Percentiles rank a stretch among this genome's conserved stretches.
Conservation (phyloP, 768 basidiomycete genomes). For the Mycena galericulata region DNA sequence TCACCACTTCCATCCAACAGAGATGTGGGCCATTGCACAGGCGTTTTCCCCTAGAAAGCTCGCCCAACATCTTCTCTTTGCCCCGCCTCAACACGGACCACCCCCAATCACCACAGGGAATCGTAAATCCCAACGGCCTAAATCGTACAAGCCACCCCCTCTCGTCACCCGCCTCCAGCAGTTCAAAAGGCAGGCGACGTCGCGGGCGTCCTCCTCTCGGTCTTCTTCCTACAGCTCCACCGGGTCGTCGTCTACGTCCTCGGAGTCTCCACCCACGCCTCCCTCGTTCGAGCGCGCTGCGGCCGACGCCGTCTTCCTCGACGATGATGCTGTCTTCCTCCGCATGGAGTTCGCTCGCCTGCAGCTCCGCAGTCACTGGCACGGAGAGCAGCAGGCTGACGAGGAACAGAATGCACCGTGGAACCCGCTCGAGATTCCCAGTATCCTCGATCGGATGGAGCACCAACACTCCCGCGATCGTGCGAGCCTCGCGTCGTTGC, state of each 20-base stretch:
- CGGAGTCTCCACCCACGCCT: neutral
- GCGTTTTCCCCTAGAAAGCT: neutral
- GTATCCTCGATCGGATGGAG: neutral
- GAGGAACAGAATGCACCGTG: neutral
- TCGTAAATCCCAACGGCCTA: neutral
- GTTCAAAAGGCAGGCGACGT: neutral
- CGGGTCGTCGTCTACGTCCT: neutral
- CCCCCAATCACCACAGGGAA: neutral
- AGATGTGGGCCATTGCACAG: neutral
- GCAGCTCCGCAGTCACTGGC: neutral
- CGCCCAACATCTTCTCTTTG: neutral
- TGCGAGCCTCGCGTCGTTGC: neutral
- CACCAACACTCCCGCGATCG: slow-evolving; percentile 4
- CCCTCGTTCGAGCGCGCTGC: neutral
- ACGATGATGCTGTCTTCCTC: neutral
- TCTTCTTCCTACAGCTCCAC: neutral
- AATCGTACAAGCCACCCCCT: slow-evolving; percentile 4
- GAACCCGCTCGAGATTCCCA: neutral
- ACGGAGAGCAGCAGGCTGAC: too few species aligned
- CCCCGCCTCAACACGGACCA: neutral
- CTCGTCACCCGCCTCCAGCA: slow-evolving; percentile 16
- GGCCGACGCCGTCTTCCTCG: neutral
- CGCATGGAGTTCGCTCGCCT: slow-evolving; percentile 12
- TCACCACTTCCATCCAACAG: neutral
- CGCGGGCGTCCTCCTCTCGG: neutral